These are phyloP conservation scores for Melanomma pulvis-pyrius DNA, from an alignment of 495 filamentous ascomycete genomes.

Conservation along the genomic window DNA sequence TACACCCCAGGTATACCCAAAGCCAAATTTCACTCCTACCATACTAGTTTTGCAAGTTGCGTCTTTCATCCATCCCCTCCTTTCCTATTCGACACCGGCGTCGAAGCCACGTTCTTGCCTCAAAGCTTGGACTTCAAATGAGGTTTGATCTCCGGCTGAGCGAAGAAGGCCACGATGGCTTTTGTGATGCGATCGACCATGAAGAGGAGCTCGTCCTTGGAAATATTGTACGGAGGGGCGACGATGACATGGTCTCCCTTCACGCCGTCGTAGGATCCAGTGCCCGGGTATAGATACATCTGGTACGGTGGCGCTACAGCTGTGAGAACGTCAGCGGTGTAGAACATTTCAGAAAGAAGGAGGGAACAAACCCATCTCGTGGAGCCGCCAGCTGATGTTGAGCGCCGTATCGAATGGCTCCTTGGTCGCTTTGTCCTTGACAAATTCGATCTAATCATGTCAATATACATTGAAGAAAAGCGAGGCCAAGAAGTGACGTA, in stretches of 20 bases:
- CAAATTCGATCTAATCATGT: constrained; percentile 53
- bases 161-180: constrained; percentile 45
- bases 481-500: constrained; percentile 36
- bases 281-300: constrained; percentile 70
- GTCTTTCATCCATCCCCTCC: neutral
- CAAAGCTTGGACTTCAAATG: neutral
- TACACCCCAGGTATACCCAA: too few species aligned
- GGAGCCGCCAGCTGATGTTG: constrained; percentile 40
- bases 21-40: neutral
- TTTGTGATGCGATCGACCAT: constrained; percentile 39
- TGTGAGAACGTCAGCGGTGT: constrained; percentile 11
- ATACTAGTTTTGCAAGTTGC: neutral
- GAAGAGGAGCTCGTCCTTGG: constrained; percentile 39
- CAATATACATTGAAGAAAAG: neutral
- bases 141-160: neutral
- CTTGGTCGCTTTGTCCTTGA: constrained; percentile 59
- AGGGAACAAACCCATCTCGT: constrained; percentile 40
- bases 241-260: constrained; percentile 76
- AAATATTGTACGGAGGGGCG: constrained; percentile 72
- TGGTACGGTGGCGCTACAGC: constrained; percentile 50
- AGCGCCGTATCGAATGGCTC: constrained; percentile 51
- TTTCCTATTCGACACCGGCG: neutral
- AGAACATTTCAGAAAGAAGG: neutral
- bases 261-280: constrained; percentile 68
- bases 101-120: neutral